Base-by-base conservation (phyloP, 2,329 filamentous ascomycete genomes). In the Trichoderma sp. region DNA sequence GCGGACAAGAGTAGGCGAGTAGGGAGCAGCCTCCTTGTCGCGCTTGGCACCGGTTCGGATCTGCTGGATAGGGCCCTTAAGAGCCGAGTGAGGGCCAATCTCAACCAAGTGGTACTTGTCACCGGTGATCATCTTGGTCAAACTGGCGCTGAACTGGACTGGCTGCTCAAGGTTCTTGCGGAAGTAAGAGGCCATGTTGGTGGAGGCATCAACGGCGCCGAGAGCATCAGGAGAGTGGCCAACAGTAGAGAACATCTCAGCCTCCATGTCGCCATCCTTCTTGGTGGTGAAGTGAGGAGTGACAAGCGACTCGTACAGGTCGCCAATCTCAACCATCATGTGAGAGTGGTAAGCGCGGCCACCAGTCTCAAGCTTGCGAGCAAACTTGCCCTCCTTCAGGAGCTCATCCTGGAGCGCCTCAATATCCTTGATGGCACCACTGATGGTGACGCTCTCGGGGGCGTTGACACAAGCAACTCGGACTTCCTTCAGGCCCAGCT, bases 11-110 rank as follows among this genome's bases (percentile, higher is more conserved):
- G 77, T 78, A 61, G 84, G 35, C 29, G 56, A 59, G 33, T 70
- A 70, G 2, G 64, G 43, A 3, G 62, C 75, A 27, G 73, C 81
- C 82, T 55, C 79, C 75, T 0, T 66, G 11, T 79, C 79, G 35
- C 77, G 53, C 53, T 49, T 78, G 3, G 79, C 78, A n/a, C 80
- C 80, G 1, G 78, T 76, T 70, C 83, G 83, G 14, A 84, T 74
- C 74, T 85, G 83, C 72, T 83, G 81, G 59, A 84, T 76, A 3
- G 84, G 84, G 0, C 83, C 83, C 61, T 82, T 79, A 2, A 86
- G 78, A 4, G 82, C 83, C 0, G 83, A 79, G 70, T 85, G 84
- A 0, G 84, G 83, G 0, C 84, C 83, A 7, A 86, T 72, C 72
- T 86, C 84, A 27, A 84, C 76, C 27, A 73, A 21, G 57, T 73